A percentile compares a stretch with the other conserved stretches of the same genome.
Conservation (phyloP, 2,329 filamentous ascomycete species). For the Mycogone perniciosa region DNA sequence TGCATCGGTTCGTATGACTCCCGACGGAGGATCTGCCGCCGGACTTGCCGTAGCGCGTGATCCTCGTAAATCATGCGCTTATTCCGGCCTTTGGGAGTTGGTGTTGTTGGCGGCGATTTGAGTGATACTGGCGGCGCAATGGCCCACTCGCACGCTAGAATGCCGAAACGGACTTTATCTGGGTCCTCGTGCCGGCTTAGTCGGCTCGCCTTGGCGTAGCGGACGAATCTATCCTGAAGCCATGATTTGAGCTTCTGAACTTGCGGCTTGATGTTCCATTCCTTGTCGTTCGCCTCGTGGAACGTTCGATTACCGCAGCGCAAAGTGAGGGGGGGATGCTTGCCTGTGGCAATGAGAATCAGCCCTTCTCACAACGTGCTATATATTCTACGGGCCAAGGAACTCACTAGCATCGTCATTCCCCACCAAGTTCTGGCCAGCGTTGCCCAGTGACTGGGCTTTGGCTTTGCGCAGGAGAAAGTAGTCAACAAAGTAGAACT, state of each 20-base stretch:
- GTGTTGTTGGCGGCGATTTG: constrained; percentile 10
- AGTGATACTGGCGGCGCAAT: constrained; percentile 18
- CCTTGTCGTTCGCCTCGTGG: constrained; percentile 28
- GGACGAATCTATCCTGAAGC: constrained; percentile 32
- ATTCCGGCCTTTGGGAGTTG: constrained; percentile 22
- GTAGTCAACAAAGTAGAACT: constrained; percentile 41
- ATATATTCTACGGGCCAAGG: background rate
- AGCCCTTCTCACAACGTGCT: background rate
- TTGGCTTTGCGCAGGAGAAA: constrained; percentile 28
- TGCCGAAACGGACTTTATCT: constrained; percentile 33
- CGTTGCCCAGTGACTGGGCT: background rate
- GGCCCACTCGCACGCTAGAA: constrained; percentile 37
- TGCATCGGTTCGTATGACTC: background rate
- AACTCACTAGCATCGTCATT: background rate
- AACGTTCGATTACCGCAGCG: constrained; percentile 19
- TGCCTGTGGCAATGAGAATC: background rate
- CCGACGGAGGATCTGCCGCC: constrained; percentile 12
- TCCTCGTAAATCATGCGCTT: constrained; percentile 22
- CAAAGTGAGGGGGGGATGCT: background rate
- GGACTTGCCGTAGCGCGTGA: constrained; percentile 15
- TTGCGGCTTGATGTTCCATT: constrained; percentile 31
- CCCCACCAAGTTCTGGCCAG: background rate
- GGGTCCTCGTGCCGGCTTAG: constrained; percentile 28
- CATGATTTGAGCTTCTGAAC: constrained; percentile 32
- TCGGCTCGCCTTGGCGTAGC: constrained; percentile 30